phyloP scores from a whole-genome alignment of 805 yeast genomes.

The Ascoidea rubescens region DNA sequence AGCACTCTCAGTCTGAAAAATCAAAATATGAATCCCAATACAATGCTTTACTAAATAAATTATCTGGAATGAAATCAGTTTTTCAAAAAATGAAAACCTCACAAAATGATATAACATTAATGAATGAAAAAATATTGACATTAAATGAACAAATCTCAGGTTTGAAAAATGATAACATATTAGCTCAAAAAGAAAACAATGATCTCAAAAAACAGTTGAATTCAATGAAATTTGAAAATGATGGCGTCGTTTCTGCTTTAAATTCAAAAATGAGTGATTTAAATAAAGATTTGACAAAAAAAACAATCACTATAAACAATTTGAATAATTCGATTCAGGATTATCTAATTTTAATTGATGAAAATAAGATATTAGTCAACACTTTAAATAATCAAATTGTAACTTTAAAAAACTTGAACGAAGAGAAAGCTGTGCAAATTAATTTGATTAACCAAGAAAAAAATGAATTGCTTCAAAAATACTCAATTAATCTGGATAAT shows the following conservation, averaged over 20 bases:
- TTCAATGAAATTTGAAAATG: constrained; percentile 16
- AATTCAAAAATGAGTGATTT: too few relatives aligned
- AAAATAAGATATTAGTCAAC: too few relatives aligned
- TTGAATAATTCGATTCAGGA: constrained; percentile 17
- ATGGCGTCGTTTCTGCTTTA: too few relatives aligned
- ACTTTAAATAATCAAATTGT: background rate
- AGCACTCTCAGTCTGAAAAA: constrained; percentile 31
- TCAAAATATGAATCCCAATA: constrained; percentile 46
- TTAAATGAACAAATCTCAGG: constrained; percentile 23
- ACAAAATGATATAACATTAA: constrained; percentile 43
- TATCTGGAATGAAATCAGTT: constrained; percentile 61
- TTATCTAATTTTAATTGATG: background rate
- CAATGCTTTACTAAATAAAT: constrained; percentile 43
- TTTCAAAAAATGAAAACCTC: constrained; percentile 64
- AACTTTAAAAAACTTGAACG: constrained; percentile 22
- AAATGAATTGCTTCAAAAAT: constrained; percentile 18
- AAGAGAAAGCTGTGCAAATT: constrained; percentile 39
- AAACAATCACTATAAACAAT: constrained; percentile 2
- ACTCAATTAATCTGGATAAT: constrained; percentile 15
- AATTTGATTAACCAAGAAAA: constrained; percentile 24
- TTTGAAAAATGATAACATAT: constrained; percentile 20
- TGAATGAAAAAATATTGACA: constrained; percentile 29
- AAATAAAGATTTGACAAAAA: too few relatives aligned
- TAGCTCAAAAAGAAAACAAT: constrained; percentile 19
- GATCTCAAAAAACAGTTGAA: constrained; percentile 20